phyloP scores from a whole-genome alignment of 1,284 basidiomycete genomes.

The Cryptococcus wingfieldii region DNA sequence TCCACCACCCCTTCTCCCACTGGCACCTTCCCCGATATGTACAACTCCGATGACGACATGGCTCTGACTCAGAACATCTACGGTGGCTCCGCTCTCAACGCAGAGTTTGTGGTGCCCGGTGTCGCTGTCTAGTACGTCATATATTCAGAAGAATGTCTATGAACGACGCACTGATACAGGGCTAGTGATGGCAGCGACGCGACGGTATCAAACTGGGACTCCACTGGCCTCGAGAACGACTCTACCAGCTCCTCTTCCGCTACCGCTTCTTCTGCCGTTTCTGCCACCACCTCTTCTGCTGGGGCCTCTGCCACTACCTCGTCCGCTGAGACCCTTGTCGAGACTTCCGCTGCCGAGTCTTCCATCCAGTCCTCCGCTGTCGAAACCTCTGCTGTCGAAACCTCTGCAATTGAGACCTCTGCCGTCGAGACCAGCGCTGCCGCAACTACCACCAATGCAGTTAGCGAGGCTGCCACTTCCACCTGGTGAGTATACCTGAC shows the following conservation, averaged over 20 bases:
- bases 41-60: constrained; percentile 11
- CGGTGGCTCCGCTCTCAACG: constrained; percentile 3
- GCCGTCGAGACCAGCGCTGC: neutral
- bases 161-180: neutral
- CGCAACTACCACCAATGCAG: neutral
- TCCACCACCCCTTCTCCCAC: constrained; percentile 17
- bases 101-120: constrained; percentile 17
- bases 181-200: neutral
- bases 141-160: neutral
- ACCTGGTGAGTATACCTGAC: neutral
- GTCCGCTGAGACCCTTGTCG: neutral
- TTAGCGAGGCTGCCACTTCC: neutral
- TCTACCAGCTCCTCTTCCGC: neutral
- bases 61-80: constrained; percentile 17
- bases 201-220: neutral
- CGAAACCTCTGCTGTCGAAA: neutral
- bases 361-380: neutral
- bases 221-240: neutral
- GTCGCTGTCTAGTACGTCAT: constrained; percentile 11
- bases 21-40: constrained; percentile 22
- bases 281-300: neutral
- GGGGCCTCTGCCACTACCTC: neutral
- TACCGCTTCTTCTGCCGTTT: neutral
- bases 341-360: neutral
- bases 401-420: neutral